Percentiles rank a stretch among this genome's conserved stretches.
phyloP scores from a whole-genome alignment of 768 basidiomycete species.

The Tylopilus plumbeoviolaceoides region DNA sequence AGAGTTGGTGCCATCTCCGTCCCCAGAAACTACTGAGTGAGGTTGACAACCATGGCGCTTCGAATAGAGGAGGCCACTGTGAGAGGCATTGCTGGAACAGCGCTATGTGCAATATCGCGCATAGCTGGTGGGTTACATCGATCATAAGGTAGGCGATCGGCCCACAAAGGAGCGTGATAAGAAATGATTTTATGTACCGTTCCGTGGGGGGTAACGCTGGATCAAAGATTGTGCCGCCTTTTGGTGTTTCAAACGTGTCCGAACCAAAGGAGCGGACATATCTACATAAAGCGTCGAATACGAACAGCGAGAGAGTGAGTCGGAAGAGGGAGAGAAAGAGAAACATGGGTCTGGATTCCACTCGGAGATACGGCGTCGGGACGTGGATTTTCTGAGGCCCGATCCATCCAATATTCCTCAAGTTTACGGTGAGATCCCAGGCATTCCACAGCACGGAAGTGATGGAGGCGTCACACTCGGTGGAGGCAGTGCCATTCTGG shows the following conservation, averaged over 20 bases:
- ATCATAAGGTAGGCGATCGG: constrained; percentile 43
- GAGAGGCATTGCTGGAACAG: constrained; percentile 46
- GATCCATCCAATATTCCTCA: constrained; percentile 28
- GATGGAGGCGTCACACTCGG: constrained; percentile 1
- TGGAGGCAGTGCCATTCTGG: not conserved
- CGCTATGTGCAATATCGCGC: constrained; percentile 41
- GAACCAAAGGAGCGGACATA: constrained; percentile 32
- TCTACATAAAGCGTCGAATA: constrained; percentile 2
- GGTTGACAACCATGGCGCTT: constrained; percentile 51
- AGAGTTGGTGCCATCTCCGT: constrained; percentile 64
- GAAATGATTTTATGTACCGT: constrained; percentile 40
- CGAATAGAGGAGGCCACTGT: constrained; percentile 64
- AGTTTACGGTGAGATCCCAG: constrained; percentile 22
- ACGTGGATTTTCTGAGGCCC: constrained; percentile 12
- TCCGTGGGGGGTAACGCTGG: constrained; percentile 28
- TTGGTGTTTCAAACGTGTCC: constrained; percentile 32
- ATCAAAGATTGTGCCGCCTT: constrained; percentile 38
- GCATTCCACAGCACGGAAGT: constrained; percentile 25
- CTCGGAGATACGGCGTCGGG: constrained; percentile 10
- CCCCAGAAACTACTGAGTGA: constrained; percentile 65
- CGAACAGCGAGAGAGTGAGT: not conserved
- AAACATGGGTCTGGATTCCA: constrained; percentile 21
- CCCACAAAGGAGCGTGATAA: constrained; percentile 43
- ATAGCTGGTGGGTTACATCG: constrained; percentile 38
- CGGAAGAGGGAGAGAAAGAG: constrained; percentile 13